These are phyloP conservation scores for Penicillium angulare DNA, from an alignment of 495 filamentous ascomycete species.

Conservation along the genomic window DNA sequence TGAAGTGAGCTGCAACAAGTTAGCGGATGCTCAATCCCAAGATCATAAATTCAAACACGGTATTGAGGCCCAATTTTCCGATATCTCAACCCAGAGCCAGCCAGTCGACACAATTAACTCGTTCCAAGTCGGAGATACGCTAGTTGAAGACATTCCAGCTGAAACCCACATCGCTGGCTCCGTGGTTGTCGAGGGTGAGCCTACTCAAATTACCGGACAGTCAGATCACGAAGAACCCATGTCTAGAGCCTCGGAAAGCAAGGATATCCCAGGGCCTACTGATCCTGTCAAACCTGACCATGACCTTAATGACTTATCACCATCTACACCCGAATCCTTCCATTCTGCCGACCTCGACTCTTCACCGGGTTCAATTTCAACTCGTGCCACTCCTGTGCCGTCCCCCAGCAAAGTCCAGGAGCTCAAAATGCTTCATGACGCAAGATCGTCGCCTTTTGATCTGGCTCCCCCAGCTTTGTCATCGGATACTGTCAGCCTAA, in stretches of 20 bases:
- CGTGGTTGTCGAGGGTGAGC: not conserved
- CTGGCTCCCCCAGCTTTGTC: not conserved
- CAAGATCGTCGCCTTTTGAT: not conserved
- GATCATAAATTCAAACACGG: too few species aligned
- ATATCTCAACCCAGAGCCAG: too few species aligned
- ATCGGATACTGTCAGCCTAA: not conserved
- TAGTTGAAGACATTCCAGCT: too few species aligned
- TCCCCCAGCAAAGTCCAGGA: conserved; percentile 20
- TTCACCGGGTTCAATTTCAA: conserved; percentile 18
- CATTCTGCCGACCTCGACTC: conserved; percentile 51
- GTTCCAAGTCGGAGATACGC: too few species aligned
- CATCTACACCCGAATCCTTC: conserved; percentile 61
- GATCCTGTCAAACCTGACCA: not conserved
- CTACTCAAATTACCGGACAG: too few species aligned
- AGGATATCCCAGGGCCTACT: not conserved
- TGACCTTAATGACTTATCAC: conserved; percentile 18
- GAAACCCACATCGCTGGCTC: not conserved
- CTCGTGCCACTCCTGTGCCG: conserved; percentile 28
- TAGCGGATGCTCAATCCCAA: too few species aligned
- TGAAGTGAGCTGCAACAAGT: too few species aligned
- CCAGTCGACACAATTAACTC: too few species aligned
- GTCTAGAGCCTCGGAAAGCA: not conserved
- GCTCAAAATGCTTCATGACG: not conserved
- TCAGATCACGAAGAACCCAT: not conserved
- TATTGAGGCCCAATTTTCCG: too few species aligned